Percentiles rank a stretch among this genome's conserved stretches.
Conservation (phyloP, 805 yeast genomes). For the Candida parachauliodes region DNA sequence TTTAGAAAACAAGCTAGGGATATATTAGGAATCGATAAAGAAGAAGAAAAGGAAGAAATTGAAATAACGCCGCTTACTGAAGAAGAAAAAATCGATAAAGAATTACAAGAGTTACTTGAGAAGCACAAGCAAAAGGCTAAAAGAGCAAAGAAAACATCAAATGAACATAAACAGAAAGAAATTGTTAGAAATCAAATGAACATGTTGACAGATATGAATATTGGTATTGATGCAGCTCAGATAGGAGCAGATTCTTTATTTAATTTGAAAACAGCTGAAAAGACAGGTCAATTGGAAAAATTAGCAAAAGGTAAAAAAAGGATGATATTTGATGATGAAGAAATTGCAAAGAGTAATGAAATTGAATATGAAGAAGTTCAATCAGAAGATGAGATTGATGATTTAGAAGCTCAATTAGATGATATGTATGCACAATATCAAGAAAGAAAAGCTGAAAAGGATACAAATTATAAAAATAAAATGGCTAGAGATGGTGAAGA, state of each 20-base stretch:
- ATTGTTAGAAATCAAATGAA: slow-evolving; percentile 90
- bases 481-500: slow-evolving; percentile 73
- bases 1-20: slow-evolving; percentile 90
- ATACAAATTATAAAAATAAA: slow-evolving; percentile 67
- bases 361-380: slow-evolving; percentile 39
- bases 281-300: slow-evolving; percentile 74
- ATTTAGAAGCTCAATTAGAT: slow-evolving; percentile 78
- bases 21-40: slow-evolving; percentile 61
- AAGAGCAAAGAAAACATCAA: slow-evolving; percentile 77
- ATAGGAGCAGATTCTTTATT: slow-evolving; percentile 77
- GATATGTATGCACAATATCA: slow-evolving; percentile 75
- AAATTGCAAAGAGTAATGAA: slow-evolving; percentile 51
- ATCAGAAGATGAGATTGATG: slow-evolving; percentile 53
- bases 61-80: slow-evolving; percentile 75
- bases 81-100: slow-evolving; percentile 86
- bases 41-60: slow-evolving; percentile 47
- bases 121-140: slow-evolving; percentile 65
- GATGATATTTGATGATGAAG: slow-evolving; percentile 58
- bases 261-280: slow-evolving; percentile 79
- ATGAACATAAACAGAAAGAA: slow-evolving; percentile 84
- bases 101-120: slow-evolving; percentile 67
- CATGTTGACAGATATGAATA: slow-evolving; percentile 88
- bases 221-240: slow-evolving; percentile 89
- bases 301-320: slow-evolving; percentile 73
- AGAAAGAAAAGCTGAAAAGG: slow-evolving; percentile 60